A percentile compares a stretch with the other conserved stretches of the same genome.
These are phyloP conservation scores for Phylloporus scabripes DNA, from an alignment of 768 basidiomycete species.

Conservation along the genomic window DNA sequence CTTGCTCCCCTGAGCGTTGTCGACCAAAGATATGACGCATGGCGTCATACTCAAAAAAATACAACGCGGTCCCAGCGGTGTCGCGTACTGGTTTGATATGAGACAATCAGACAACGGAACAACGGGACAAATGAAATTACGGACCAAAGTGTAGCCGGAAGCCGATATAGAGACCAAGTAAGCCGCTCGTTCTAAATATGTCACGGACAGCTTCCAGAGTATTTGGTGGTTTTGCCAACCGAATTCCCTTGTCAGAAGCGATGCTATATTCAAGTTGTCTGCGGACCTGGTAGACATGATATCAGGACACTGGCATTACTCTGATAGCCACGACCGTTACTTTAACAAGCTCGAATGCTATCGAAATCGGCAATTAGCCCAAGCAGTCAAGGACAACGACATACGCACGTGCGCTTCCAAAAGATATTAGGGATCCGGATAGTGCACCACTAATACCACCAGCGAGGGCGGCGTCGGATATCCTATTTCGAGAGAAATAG, in stretches of 20 bases:
- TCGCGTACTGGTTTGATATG: slow-evolving; percentile 60
- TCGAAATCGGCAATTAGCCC: slow-evolving; percentile 16
- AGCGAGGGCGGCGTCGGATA: slow-evolving; percentile 66
- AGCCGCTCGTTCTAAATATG: slow-evolving; percentile 60
- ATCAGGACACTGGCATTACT: slow-evolving; percentile 5
- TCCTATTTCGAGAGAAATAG: slow-evolving; percentile 51
- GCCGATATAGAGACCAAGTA: slow-evolving; percentile 72
- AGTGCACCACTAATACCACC: slow-evolving; percentile 84
- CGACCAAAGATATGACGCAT: slow-evolving; percentile 85
- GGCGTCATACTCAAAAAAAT: slow-evolving; percentile 92
- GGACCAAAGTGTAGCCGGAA: slow-evolving; percentile 81
- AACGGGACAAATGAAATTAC: slow-evolving; percentile 20
- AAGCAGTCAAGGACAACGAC: not conserved
- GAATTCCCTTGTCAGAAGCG: slow-evolving; percentile 69
- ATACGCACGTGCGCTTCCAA: slow-evolving; percentile 81
- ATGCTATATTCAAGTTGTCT: slow-evolving; percentile 91
- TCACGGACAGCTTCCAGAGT: slow-evolving; percentile 76
- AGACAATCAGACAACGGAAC: slow-evolving; percentile 2
- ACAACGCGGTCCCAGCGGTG: slow-evolving; percentile 82
- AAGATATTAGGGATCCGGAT: slow-evolving; percentile 84
- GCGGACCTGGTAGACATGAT: slow-evolving; percentile 53
- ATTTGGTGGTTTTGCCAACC: slow-evolving; percentile 69
- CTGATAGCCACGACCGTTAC: slow-evolving; percentile 35
- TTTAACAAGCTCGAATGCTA: slow-evolving; percentile 94
- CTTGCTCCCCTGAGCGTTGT: slow-evolving; percentile 71